Percentiles rank a stretch among this genome's conserved stretches.
Evolutionary conservation across 2,329 filamentous ascomycete genomes (phyloP).

Genomic region (Botrytis pseudocinerea): DNA sequence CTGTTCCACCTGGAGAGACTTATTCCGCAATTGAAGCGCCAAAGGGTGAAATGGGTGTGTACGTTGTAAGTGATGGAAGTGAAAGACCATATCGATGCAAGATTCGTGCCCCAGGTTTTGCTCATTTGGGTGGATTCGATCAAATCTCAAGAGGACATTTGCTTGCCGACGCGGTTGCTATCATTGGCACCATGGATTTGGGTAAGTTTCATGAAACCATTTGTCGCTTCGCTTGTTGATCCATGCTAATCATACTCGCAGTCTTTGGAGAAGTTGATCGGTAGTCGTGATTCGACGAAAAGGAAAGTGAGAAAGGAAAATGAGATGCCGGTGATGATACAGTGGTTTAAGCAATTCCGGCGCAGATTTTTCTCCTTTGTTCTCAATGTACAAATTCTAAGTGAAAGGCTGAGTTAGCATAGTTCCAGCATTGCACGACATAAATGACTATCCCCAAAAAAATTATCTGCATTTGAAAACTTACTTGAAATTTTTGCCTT

Average conservation of each 20-base stretch:
- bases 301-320: constrained; percentile 26
- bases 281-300: constrained; percentile 40
- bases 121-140: constrained; percentile 91
- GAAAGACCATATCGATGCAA: constrained; percentile 97
- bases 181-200: constrained; percentile 88
- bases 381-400: constrained; percentile 34
- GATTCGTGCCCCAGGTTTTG: constrained; percentile 95
- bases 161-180: constrained; percentile 92
- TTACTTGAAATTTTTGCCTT: constrained; percentile 8
- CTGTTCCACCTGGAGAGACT: constrained; percentile 94
- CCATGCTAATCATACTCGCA: constrained; percentile 31
- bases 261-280: constrained; percentile 52
- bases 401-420: constrained; percentile 20
- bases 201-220: constrained; percentile 53
- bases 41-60: constrained; percentile 99
- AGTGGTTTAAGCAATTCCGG: constrained; percentile 17
- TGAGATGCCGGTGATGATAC: constrained; percentile 28
- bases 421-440: constrained; percentile 14
- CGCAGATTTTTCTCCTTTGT: constrained; percentile 27
- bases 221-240: constrained; percentile 23
- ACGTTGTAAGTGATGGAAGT: constrained; percentile 90
- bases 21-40: constrained; percentile 99
- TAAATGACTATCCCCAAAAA: constrained; percentile 4
- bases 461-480: not conserved
- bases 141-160: constrained; percentile 90